Conservation (phyloP, 2,329 filamentous ascomycete genomes). For the Fusarium udum region DNA sequence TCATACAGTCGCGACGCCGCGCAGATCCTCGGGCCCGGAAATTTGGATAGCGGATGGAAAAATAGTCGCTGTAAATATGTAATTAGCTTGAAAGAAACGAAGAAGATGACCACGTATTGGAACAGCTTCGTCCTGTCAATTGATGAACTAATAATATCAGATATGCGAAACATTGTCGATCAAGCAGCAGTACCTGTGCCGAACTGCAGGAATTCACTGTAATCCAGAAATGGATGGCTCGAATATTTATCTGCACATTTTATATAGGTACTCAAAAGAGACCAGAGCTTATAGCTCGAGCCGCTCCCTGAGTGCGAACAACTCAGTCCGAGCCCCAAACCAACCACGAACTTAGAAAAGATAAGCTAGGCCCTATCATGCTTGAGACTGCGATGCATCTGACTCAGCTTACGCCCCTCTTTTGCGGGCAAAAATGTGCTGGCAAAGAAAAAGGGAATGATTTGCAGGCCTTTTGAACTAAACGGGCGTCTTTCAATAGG, state of each 20-base stretch:
- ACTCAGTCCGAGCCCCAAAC: not conserved
- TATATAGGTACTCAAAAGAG: not conserved
- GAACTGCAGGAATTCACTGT: not conserved
- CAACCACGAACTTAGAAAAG: not conserved
- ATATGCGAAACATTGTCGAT: not conserved
- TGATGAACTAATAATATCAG: not conserved
- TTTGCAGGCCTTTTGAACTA: not conserved
- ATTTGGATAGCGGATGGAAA: not conserved
- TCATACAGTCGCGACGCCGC: not conserved
- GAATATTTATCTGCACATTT: not conserved
- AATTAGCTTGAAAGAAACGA: not conserved
- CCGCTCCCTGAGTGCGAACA: not conserved
- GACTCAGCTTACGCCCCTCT: conserved; percentile 3
- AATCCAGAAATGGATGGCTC: not conserved
- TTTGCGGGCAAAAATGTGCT: not conserved
- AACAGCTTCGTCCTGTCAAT: not conserved
- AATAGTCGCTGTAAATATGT: not conserved
- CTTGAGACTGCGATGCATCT: not conserved
- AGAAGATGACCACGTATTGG: not conserved
- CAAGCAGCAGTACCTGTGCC: no score
- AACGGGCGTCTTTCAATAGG: not conserved
- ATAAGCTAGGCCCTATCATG: not conserved
- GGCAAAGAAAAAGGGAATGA: not conserved
- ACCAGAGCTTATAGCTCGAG: not conserved
- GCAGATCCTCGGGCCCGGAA: not conserved